A percentile compares a stretch with the other conserved stretches of the same genome.
These are phyloP conservation scores for Paradendryphiella salina DNA, from an alignment of 2,329 filamentous ascomycete genomes.

Conservation along the genomic window DNA sequence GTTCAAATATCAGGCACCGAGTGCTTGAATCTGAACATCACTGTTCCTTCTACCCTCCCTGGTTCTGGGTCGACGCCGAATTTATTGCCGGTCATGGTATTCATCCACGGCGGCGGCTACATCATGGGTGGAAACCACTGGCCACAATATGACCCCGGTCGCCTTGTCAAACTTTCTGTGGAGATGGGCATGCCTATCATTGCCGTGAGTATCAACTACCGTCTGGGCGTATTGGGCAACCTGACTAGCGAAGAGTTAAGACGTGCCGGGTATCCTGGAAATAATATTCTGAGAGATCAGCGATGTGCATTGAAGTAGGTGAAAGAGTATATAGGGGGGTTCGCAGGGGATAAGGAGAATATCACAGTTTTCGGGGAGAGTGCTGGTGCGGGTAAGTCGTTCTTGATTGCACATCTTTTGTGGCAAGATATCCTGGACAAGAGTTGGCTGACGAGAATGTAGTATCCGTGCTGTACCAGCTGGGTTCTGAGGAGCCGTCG, in stretches of 20 bases:
- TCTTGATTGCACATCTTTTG: no score
- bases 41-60: slow-evolving; percentile 42
- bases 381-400: slow-evolving; percentile 49
- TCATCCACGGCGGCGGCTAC: slow-evolving; percentile 58
- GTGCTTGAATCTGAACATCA: slow-evolving; percentile 57
- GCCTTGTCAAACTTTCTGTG: slow-evolving; percentile 50
- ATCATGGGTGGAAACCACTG: slow-evolving; percentile 54
- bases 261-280: slow-evolving; percentile 42
- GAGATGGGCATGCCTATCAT: slow-evolving; percentile 51
- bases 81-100: slow-evolving; percentile 54
- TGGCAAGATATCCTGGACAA: background rate
- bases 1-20: slow-evolving; percentile 50
- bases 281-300: slow-evolving; percentile 38
- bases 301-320: slow-evolving; percentile 44
- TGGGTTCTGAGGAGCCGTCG: slow-evolving; percentile 21
- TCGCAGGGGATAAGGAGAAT: slow-evolving; percentile 42
- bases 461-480: slow-evolving; percentile 27
- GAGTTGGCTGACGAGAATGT: slow-evolving; percentile 1
- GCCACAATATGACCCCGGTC: slow-evolving; percentile 55
- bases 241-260: slow-evolving; percentile 53
- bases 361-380: slow-evolving; percentile 51
- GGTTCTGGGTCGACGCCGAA: slow-evolving; percentile 7
- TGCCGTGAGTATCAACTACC: slow-evolving; percentile 41
- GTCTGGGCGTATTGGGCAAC: slow-evolving; percentile 27
- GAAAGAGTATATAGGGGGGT: slow-evolving; percentile 35